phyloP scores from a whole-genome alignment of 495 filamentous ascomycete species.

The Lineolata rhizophorae region DNA sequence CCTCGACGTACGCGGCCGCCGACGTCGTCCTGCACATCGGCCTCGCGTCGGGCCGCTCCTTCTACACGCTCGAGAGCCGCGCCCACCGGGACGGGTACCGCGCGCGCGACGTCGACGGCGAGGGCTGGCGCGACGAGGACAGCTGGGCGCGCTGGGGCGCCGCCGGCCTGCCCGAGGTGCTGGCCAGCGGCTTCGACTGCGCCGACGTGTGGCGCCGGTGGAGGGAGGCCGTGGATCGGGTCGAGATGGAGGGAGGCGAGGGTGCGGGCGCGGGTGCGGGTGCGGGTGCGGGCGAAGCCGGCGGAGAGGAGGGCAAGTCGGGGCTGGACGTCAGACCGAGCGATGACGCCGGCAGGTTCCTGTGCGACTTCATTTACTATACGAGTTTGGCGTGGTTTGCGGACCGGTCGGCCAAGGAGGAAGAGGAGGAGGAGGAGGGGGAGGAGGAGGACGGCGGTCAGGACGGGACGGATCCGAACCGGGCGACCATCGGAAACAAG shows the following conservation, averaged over 20 bases:
- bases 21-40: conserved; percentile 62
- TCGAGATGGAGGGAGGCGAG: neutral
- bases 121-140: conserved; percentile 28
- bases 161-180: conserved; percentile 20
- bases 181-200: conserved; percentile 28
- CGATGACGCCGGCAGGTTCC: conserved; percentile 55
- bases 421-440: no score
- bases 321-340: conserved; percentile 41
- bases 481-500: no score
- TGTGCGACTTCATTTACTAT: conserved; percentile 80
- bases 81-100: conserved; percentile 59
- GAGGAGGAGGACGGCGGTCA: conserved; percentile 6
- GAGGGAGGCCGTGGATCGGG: conserved; percentile 19
- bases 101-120: conserved; percentile 49
- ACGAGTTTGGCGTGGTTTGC: conserved; percentile 32
- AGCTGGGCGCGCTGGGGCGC: conserved; percentile 25
- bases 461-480: no score
- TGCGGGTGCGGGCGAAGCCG: neutral
- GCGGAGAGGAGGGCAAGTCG: conserved; percentile 14
- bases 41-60: conserved; percentile 46
- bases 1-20: conserved; percentile 17
- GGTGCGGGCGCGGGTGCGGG: no score
- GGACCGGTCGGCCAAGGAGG: conserved; percentile 20
- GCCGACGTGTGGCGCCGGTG: conserved; percentile 33
- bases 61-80: conserved; percentile 46